Base-by-base conservation (phyloP, 202 grass and related monocot genomes). In the Alloteropsis angusta region DNA sequence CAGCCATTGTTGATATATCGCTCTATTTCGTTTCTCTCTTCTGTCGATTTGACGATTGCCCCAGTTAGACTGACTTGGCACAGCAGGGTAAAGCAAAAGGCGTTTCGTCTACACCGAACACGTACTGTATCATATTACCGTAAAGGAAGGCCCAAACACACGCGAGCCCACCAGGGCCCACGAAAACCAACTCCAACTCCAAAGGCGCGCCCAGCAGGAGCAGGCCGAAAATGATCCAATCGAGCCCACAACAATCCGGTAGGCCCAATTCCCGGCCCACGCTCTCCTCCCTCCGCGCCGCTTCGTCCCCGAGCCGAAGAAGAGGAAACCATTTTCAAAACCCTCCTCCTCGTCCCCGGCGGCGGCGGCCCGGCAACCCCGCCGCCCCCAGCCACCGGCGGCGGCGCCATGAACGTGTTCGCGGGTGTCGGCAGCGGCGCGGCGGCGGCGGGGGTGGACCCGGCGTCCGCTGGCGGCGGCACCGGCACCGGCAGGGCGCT, bases 351-450 rank as follows among this genome's bases (percentile, higher is more conserved):
- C 50, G 21, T 16, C 60, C 21, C 2, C 71, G 23, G 15, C 83
- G 73, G n/a, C 44, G 58, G 12, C 48, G 41, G n/a, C n/a, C 28
- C 28, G 28, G 28, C 28, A 30, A 30, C 28, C 28, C 28, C 28
- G 28, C 28, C 28, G 28, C 28, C 28, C 28, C 28, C 28, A 30
- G 28, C 28, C 28, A 3, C 28, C 28, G 19, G 32, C 60, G 82
- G 54, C 88, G 79, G 65, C 52, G 52, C 45, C 84, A 90, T 88
- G 87, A 85, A 74, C 62, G 34, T 78, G 57, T 77, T 72, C 30
- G 57, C 43, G 5, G 69, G 70, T 50, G 21, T 83, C 25, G 76
- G 76, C 30, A 81, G 59, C n/a, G 78, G 80, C 7, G 37, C 52
- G 26, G 68, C 62, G 56, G 25, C 55, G 13, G 85, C 72, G 77